Percentiles rank a stretch among this genome's conserved stretches.
Evolutionary conservation across 129 eudicot genomes (phyloP).

Genomic region (Rutidosis leptorrhynchoides): DNA sequence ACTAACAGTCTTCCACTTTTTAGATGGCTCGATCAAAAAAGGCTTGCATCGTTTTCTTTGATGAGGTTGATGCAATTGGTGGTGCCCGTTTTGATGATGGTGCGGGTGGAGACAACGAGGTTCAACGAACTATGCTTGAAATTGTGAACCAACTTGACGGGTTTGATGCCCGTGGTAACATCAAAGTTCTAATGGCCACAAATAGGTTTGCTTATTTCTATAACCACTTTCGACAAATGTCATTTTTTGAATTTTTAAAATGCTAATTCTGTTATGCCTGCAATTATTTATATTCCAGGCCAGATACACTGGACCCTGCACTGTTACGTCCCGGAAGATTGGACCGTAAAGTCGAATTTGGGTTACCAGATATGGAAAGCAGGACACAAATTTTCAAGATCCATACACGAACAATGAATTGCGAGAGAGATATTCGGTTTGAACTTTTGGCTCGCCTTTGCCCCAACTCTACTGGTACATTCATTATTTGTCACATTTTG

Average conservation of each 20-base stretch:
- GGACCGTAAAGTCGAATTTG: constrained; percentile 93
- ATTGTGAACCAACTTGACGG: constrained; percentile 98
- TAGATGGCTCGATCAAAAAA: constrained; percentile 99
- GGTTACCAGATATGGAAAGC: constrained; percentile 92
- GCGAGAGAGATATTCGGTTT: constrained; percentile 91
- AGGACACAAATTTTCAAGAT: constrained; percentile 95
- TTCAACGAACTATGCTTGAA: constrained; percentile 98
- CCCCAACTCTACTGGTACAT: constrained; percentile 93
- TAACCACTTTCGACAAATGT: background rate
- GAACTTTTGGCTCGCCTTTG: constrained; percentile 97
- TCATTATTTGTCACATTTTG: background rate
- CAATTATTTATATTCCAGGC: constrained; percentile 43
- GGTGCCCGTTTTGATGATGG: constrained; percentile 98
- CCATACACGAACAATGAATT: constrained; percentile 97
- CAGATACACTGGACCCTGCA: constrained; percentile 96
- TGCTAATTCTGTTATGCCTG: constrained; percentile 15
- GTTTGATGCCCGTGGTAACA: constrained; percentile 96
- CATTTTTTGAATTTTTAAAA: background rate
- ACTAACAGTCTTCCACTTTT: constrained; percentile 14
- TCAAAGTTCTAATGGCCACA: constrained; percentile 97
- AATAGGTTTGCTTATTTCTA: constrained; percentile 60
- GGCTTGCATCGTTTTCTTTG: constrained; percentile 88
- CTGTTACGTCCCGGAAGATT: constrained; percentile 88
- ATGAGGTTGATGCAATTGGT: constrained; percentile 97
- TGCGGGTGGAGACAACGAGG: constrained; percentile 95